Percentiles rank a stretch among this genome's conserved stretches.
These are phyloP conservation scores for Patellifolia procumbens DNA, from an alignment of 179 eudicot species.

Conservation along the genomic window DNA sequence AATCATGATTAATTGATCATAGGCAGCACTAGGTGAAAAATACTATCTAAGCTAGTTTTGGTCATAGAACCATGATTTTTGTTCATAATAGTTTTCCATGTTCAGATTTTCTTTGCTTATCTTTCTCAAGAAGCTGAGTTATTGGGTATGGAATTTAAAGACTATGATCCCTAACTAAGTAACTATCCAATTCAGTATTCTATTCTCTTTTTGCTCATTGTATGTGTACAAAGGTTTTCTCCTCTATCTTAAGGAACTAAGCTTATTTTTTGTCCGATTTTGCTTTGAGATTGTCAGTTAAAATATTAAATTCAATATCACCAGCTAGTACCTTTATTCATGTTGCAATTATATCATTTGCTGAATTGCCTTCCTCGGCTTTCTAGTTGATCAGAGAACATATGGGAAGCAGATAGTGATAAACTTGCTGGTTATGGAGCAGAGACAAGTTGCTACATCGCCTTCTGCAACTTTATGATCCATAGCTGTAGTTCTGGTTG, in stretches of 20 bases:
- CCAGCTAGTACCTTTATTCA: not conserved
- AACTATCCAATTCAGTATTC: too few species aligned
- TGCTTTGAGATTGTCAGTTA: not conserved
- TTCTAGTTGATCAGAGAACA: slow-evolving; percentile 29
- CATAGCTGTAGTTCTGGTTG: slow-evolving; percentile 1
- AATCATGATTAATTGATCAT: not conserved
- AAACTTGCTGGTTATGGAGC: slow-evolving; percentile 6
- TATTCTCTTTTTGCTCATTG: too few species aligned
- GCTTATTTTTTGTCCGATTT: not conserved
- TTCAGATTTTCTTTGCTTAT: not conserved
- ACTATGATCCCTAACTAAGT: too few species aligned
- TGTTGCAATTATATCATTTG: not conserved
- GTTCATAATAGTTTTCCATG: not conserved
- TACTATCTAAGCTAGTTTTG: too few species aligned
- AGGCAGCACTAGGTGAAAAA: too few species aligned
- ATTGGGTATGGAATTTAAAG: not conserved
- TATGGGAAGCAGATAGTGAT: slow-evolving; percentile 10
- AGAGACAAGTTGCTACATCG: slow-evolving; percentile 4
- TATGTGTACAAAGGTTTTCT: not conserved
- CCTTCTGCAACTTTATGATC: slow-evolving; percentile 16
- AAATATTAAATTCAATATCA: not conserved
- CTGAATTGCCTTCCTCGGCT: slow-evolving; percentile 1
- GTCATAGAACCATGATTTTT: not conserved
- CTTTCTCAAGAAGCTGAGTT: not conserved
- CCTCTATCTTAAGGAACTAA: too few species aligned